Evolutionary conservation across 1,139 yeast genomes (phyloP), one percentile per base, ranked within the genome.

Genomic region (Protomyces pachydermus): DNA sequence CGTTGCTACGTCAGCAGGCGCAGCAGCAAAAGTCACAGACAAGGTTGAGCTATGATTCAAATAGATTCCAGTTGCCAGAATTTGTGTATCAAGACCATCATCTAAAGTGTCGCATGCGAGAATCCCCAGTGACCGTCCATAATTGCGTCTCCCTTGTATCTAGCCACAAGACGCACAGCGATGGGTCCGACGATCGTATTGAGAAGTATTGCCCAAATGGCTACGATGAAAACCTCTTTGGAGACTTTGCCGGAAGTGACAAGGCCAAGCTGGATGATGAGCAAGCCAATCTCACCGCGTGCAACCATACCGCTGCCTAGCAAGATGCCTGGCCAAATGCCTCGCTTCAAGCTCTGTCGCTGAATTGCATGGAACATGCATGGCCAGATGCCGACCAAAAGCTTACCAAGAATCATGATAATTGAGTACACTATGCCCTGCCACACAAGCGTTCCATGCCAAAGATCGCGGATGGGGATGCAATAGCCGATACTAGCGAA

Each of bases 241-340:
- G 39, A 18, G 18, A 25, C 42, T 12, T 46, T 20, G 20, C 28
- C 25, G 8, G 51, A 20, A 14, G 14, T 14, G 51, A 23, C 14
- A 4, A 20, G 5, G 28, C 60, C 65, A 16, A 62, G n/a, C 34
- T 64, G 18, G 14, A 64, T 14, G 32, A 62, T 60, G 14, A 62
- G 35, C 18, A 60, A 32, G 14, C 65, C 65, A 37, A 62, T 60
- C 34, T 62, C 65, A 16, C 65, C 65, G 8, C 65, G 57, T 9
- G 65, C 54, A 12, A 60, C 61, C 65, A 62, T 62, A 5, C 61
- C 65, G 12, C 18, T 14, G 28, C 60, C 58, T 12, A 62, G 61
- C 12, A 60, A 10, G 5, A 28, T 3, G 9, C 61, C 53, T 9
- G 65, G 65, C 45, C 60, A 62, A n/a, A 46, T 28, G 9, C 18